phyloP scores from a whole-genome alignment of 2,329 filamentous ascomycete species.

The Aspergillus aculeatus region DNA sequence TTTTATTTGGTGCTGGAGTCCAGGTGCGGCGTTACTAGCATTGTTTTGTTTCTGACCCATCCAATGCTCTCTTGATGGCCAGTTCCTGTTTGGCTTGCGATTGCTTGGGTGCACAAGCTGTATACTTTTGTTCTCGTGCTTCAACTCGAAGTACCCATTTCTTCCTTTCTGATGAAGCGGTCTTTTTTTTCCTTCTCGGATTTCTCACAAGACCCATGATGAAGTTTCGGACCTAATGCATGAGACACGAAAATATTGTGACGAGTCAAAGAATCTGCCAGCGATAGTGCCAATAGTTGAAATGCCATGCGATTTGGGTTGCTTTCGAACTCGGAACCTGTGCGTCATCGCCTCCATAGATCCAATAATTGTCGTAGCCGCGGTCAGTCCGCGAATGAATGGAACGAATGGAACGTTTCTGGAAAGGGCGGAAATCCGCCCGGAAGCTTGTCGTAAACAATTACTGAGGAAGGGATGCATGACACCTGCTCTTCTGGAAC shows the following conservation, averaged over 20 bases:
- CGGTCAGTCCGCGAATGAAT: too few relatives aligned
- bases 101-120: conserved; percentile 13
- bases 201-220: conserved; percentile 15
- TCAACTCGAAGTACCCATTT: conserved; percentile 14
- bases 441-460: background rate
- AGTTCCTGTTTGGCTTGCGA: background rate
- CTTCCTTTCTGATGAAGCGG: conserved; percentile 7
- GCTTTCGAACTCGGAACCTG: conserved; percentile 1
- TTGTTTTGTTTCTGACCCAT: background rate
- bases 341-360: conserved; percentile 5
- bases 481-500: background rate
- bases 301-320: conserved; percentile 13
- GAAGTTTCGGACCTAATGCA: conserved; percentile 25
- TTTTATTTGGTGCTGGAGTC: conserved; percentile 7
- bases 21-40: conserved; percentile 1
- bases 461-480: background rate
- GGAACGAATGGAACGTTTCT: background rate
- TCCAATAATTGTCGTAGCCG: too few relatives aligned
- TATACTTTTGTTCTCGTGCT: conserved; percentile 17
- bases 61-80: background rate
- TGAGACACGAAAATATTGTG: conserved; percentile 23
- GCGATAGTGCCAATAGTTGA: conserved; percentile 8
- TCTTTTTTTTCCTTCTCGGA: conserved; percentile 11
- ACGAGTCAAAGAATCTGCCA: conserved; percentile 16
- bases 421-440: background rate